Evolutionary conservation across 305 asterid species (phyloP), one percentile per base, ranked within the genome.

Genomic region (Salvia sclarea): DNA sequence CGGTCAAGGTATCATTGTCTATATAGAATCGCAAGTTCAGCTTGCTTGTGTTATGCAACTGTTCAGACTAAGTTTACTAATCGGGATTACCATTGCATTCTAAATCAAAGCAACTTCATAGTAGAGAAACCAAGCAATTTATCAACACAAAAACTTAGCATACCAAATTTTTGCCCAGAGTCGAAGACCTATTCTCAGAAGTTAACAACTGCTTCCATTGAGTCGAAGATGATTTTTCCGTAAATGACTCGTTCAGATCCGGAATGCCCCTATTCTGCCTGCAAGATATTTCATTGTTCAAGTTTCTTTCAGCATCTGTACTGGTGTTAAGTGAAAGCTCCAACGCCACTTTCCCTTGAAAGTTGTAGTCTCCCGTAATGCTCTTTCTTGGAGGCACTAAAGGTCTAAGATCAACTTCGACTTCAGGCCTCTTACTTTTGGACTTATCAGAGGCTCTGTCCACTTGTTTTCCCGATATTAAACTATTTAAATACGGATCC

Each of bases 171-270:
- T 72, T 72, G 28, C 72, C 75, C 21, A 30, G 44, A 66, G 68
- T 52, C 50, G 65, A 65, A 63, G 73, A 59, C 55, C 73, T 57
- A 66, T 70, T 70, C 66, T 76, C 82, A 65, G 70, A 56, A 65
- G 60, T 7, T 21, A 83, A 55, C 61, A 65, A 41, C 66, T 77
- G 85, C 50, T 67, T 78, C 77, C 76, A 85, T 52, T 70, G 69
- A 22, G 48, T 50, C 48, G 18, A 61, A 13, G 73, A 8, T 10
- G 84, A 49, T 45, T 70, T 76, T 31, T 75, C 84, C 13, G 76
- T 59, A 80, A 81, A 70, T 13, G 82, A 57, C 84, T 84, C 80
- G 17, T 90, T 88, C 50, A 90, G 85, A 75, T 92, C 98, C 0
- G 72, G 80, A 68, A 73, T 82, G 16, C 60, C 70, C 41, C 74